Evolutionary conservation across 495 filamentous ascomycete species (phyloP).

Genomic region (Xylaria sp.): DNA sequence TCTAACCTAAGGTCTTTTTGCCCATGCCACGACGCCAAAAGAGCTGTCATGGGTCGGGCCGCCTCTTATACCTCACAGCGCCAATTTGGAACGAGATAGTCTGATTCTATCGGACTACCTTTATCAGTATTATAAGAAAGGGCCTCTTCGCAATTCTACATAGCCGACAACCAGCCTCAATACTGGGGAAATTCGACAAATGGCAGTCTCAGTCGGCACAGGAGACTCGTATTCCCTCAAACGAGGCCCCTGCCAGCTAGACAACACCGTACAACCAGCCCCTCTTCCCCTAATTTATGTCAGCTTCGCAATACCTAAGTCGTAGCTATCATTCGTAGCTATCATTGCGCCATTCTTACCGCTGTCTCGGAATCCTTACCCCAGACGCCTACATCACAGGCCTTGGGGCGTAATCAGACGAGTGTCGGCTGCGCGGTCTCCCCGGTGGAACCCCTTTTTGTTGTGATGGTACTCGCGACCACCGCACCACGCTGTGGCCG

Average conservation of each 20-base stretch:
- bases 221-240: background rate
- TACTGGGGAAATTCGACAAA: background rate
- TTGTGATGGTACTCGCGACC: background rate
- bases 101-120: background rate
- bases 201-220: background rate
- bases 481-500: background rate
- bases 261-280: background rate
- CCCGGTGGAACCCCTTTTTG: constrained; percentile 9
- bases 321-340: background rate
- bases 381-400: background rate
- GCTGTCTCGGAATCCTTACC: background rate
- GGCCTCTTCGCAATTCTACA: background rate
- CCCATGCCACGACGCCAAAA: background rate
- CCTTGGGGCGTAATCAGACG: constrained; percentile 8
- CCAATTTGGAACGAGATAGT: background rate
- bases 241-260: background rate
- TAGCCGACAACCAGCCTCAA: background rate
- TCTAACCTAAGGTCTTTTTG: background rate
- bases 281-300: background rate
- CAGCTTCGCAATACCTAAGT: no score
- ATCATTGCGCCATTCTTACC: background rate
- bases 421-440: background rate
- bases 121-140: background rate
- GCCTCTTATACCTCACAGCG: background rate
- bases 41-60: background rate